These are phyloP conservation scores for Pyricularia sp. DNA, from an alignment of 2,329 filamentous ascomycete species.

Conservation along the genomic window DNA sequence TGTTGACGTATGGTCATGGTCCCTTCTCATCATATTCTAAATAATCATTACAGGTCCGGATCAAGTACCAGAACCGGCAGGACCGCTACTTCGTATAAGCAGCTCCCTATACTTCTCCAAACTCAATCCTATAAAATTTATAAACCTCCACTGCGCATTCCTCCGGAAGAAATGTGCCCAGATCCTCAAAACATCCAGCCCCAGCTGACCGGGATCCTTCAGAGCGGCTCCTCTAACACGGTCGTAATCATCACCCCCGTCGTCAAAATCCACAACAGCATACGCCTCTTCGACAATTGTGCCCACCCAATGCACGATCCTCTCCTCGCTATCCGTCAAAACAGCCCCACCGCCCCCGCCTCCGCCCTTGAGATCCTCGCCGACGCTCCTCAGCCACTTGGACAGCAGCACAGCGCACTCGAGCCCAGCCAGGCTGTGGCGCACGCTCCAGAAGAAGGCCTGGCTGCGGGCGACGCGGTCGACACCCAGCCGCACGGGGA, in stretches of 20 bases:
- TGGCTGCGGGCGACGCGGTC: slow-evolving; percentile 38
- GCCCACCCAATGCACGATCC: slow-evolving; percentile 31
- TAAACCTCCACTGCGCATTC: slow-evolving; percentile 34
- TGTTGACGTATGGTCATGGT: background rate
- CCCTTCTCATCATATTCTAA: background rate
- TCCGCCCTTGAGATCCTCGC: background rate
- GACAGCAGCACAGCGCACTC: slow-evolving; percentile 42
- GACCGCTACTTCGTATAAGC: slow-evolving; percentile 5
- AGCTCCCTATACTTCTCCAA: slow-evolving; percentile 22
- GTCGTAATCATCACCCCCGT: slow-evolving; percentile 9
- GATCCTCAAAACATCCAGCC: slow-evolving; percentile 27
- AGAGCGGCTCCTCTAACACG: slow-evolving; percentile 1
- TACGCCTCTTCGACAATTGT: slow-evolving; percentile 31
- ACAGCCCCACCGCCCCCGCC: background rate
- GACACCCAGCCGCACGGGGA: slow-evolving; percentile 38
- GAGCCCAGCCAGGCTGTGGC: slow-evolving; percentile 38
- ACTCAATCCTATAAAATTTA: slow-evolving; percentile 29
- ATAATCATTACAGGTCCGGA: background rate
- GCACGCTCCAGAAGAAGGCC: slow-evolving; percentile 41
- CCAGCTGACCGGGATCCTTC: slow-evolving; percentile 16
- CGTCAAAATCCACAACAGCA: slow-evolving; percentile 21
- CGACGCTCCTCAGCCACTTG: slow-evolving; percentile 24
- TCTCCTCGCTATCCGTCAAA: slow-evolving; percentile 28
- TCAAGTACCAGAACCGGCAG: background rate
- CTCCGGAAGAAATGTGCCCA: slow-evolving; percentile 33